phyloP scores from a whole-genome alignment of 2,329 filamentous ascomycete species.

The Aspergillus sp. region DNA sequence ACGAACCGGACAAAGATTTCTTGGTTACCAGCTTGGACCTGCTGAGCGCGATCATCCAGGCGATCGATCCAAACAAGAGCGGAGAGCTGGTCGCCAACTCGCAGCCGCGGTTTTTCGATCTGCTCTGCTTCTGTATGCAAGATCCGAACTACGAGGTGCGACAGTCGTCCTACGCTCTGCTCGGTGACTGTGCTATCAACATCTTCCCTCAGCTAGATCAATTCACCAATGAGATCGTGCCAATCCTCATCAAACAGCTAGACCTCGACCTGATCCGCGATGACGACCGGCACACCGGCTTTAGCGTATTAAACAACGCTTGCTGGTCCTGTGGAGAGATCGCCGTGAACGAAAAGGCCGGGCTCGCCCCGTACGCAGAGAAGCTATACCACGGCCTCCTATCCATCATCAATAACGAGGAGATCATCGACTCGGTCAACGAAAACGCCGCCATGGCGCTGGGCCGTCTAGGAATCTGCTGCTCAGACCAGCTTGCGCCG shows the following conservation, averaged over 20 bases:
- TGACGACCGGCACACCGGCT: slow-evolving; percentile 79
- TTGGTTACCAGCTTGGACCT: slow-evolving; percentile 92
- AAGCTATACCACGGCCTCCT: slow-evolving; percentile 75
- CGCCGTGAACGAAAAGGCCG: slow-evolving; percentile 70
- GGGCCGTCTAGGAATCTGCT: slow-evolving; percentile 80
- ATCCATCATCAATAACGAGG: slow-evolving; percentile 79
- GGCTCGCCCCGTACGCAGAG: slow-evolving; percentile 74
- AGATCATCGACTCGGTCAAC: slow-evolving; percentile 80
- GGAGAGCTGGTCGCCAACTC: slow-evolving; percentile 73
- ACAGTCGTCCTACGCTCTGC: slow-evolving; percentile 90
- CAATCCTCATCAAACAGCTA: slow-evolving; percentile 78
- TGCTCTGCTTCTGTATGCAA: slow-evolving; percentile 88
- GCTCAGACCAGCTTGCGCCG: slow-evolving; percentile 72
- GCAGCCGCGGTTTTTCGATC: slow-evolving; percentile 82
- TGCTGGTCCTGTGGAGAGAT: slow-evolving; percentile 97
- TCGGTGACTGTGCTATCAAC: slow-evolving; percentile 93
- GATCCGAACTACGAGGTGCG: slow-evolving; percentile 88
- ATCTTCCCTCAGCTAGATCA: slow-evolving; percentile 79
- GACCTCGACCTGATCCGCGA: slow-evolving; percentile 75
- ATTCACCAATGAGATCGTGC: slow-evolving; percentile 71
- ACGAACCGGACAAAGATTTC: slow-evolving; percentile 93
- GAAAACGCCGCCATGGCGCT: slow-evolving; percentile 95
- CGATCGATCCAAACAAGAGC: slow-evolving; percentile 71
- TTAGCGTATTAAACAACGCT: slow-evolving; percentile 95
- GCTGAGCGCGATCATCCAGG: slow-evolving; percentile 89